Evolutionary conservation across 192 early-diverging fungal species (phyloP).

Genomic region (Endogone sp.): DNA sequence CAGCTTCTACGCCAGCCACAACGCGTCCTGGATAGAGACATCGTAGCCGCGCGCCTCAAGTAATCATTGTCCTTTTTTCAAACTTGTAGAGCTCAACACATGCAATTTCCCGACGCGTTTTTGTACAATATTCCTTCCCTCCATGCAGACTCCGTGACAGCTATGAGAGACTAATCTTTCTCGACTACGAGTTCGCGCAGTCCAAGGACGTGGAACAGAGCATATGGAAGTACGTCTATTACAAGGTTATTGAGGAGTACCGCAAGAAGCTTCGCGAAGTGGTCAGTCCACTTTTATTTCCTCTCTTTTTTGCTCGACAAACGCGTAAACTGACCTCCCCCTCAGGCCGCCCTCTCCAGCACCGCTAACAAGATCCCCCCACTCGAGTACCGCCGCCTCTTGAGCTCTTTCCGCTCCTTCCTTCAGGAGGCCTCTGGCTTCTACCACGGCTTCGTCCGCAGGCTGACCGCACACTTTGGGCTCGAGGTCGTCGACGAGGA

Average conservation of each 20-base stretch:
- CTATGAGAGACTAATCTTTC: constrained; percentile 39
- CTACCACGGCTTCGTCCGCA: constrained; percentile 45
- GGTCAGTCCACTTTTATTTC: background rate
- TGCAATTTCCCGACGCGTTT: background rate
- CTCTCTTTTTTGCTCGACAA: too few relatives aligned
- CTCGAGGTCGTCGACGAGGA: constrained; percentile 13
- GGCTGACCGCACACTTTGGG: constrained; percentile 34
- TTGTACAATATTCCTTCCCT: background rate
- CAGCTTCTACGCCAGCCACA: background rate
- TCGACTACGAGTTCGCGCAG: constrained; percentile 37
- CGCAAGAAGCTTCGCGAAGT: constrained; percentile 24
- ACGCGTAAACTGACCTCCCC: too few relatives aligned
- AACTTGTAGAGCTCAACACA: background rate
- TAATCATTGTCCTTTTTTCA: background rate
- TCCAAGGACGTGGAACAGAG: constrained; percentile 41
- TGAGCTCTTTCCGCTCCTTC: constrained; percentile 39
- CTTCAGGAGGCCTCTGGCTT: constrained; percentile 49
- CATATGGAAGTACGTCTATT: constrained; percentile 48
- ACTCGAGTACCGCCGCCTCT: constrained; percentile 21
- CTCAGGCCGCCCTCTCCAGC: background rate
- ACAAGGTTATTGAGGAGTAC: constrained; percentile 46
- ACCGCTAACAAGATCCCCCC: background rate
- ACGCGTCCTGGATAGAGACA: background rate
- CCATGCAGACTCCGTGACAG: constrained; percentile 36
- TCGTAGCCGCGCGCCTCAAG: background rate